phyloP scores from a whole-genome alignment of 345 rosid genomes.

The Linum lewisii region DNA sequence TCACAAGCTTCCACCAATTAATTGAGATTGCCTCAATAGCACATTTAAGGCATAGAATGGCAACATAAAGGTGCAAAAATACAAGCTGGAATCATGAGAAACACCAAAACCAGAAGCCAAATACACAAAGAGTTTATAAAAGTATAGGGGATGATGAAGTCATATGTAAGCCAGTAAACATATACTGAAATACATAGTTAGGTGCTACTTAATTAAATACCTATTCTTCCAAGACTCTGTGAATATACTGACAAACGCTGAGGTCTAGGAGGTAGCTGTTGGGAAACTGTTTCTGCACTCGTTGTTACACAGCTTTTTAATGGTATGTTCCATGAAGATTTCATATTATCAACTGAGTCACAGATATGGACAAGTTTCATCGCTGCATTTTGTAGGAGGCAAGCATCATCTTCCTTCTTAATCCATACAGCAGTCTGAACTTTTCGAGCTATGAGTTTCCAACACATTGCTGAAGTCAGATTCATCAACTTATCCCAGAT shows the following conservation, averaged over 20 bases:
- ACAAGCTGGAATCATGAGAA: no score
- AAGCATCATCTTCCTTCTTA: constrained; percentile 48
- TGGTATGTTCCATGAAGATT: constrained; percentile 73
- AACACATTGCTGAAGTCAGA: constrained; percentile 79
- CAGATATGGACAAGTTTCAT: constrained; percentile 52
- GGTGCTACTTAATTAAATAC: constrained; percentile 21
- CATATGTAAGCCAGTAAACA: background rate
- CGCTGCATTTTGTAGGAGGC: constrained; percentile 51
- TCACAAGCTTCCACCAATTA: no score
- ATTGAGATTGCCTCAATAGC: no score
- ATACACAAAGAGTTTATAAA: no score
- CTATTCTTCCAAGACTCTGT: constrained; percentile 41
- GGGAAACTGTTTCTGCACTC: constrained; percentile 19
- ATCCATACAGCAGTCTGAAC: constrained; percentile 95
- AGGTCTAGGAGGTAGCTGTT: constrained; percentile 51
- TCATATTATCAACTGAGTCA: constrained; percentile 39
- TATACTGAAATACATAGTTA: background rate
- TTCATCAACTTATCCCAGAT: constrained; percentile 74
- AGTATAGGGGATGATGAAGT: no score
- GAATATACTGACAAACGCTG: constrained; percentile 62
- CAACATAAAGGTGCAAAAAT: no score
- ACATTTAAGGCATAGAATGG: no score
- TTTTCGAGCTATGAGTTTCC: constrained; percentile 80
- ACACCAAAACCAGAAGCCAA: no score
- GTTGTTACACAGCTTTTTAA: constrained; percentile 48